Conservation (phyloP, 164 flowering plant genomes). For the Vitis cinerea region DNA sequence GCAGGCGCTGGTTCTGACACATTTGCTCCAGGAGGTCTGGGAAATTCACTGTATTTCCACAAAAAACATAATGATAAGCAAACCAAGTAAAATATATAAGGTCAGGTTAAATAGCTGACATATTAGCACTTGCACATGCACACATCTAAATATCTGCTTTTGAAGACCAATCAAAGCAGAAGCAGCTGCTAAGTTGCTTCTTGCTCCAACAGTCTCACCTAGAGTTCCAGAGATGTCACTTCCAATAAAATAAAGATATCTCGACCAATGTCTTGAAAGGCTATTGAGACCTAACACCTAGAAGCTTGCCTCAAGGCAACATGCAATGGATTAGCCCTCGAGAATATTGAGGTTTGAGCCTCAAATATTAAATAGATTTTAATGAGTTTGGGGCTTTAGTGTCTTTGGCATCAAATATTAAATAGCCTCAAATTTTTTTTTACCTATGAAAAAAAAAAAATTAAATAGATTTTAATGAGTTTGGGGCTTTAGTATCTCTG, state of each 20-base stretch:
- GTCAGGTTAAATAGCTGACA: neutral
- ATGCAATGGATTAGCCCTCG: too few relatives aligned
- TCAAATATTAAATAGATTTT: too few relatives aligned
- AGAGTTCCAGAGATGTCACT: neutral
- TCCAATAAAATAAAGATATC: neutral
- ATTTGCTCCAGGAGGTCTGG: conserved; percentile 39
- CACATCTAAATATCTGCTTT: neutral
- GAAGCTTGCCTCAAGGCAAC: too few relatives aligned
- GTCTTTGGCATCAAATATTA: too few relatives aligned
- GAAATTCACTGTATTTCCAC: conserved; percentile 50
- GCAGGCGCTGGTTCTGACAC: conserved; percentile 42
- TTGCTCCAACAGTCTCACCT: neutral
- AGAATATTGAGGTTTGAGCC: too few relatives aligned
- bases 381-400: too few relatives aligned
- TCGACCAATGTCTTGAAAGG: too few relatives aligned
- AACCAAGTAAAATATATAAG: neutral
- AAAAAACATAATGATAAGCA: conserved; percentile 1
- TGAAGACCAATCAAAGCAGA: neutral
- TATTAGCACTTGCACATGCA: neutral
- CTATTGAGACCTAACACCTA: too few relatives aligned
- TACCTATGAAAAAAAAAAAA: too few relatives aligned
- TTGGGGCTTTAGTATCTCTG: too few relatives aligned
- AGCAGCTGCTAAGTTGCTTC: neutral
- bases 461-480: too few relatives aligned
- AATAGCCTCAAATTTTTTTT: too few relatives aligned